These are phyloP conservation scores for Bodo saltans DNA, from an alignment of 78 protist species.

Conservation along the genomic window DNA sequence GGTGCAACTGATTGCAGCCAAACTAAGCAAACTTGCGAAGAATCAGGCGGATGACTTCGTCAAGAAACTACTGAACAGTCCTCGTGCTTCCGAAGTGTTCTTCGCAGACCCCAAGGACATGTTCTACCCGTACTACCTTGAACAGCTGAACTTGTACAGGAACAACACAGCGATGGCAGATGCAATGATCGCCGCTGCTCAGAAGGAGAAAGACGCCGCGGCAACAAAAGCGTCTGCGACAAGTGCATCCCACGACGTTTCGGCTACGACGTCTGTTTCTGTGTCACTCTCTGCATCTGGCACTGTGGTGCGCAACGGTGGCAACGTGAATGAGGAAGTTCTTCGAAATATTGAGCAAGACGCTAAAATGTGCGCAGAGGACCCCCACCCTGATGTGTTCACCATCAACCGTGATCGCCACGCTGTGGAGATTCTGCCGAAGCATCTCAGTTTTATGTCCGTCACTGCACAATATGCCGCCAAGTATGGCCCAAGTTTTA, in stretches of 20 bases:
- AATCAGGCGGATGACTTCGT: no score
- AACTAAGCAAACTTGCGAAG: not conserved
- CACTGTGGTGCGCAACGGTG: not conserved
- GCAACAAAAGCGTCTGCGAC: not conserved
- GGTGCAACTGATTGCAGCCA: not conserved
- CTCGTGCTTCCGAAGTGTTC: not conserved
- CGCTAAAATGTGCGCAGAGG: no score
- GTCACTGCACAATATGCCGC: not conserved
- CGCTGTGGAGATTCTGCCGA: not conserved
- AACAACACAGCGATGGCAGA: not conserved
- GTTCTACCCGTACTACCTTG: not conserved
- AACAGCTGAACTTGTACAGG: not conserved
- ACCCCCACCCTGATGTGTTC: not conserved
- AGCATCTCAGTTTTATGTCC: not conserved
- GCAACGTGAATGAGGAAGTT: not conserved
- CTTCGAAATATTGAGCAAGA: no score
- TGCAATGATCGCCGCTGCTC: not conserved
- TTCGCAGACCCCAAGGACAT: not conserved
- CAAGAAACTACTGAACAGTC: not conserved
- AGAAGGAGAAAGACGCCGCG: not conserved
- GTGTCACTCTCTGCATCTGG: not conserved
- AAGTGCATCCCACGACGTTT: no score
- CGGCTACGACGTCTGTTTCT: not conserved
- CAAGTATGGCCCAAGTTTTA: not conserved
- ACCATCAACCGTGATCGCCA: not conserved